A percentile compares a stretch with the other conserved stretches of the same genome.
These are phyloP conservation scores for Adiantum capillusveneris DNA, from an alignment of 75 land plant genomes.

Conservation along the genomic window DNA sequence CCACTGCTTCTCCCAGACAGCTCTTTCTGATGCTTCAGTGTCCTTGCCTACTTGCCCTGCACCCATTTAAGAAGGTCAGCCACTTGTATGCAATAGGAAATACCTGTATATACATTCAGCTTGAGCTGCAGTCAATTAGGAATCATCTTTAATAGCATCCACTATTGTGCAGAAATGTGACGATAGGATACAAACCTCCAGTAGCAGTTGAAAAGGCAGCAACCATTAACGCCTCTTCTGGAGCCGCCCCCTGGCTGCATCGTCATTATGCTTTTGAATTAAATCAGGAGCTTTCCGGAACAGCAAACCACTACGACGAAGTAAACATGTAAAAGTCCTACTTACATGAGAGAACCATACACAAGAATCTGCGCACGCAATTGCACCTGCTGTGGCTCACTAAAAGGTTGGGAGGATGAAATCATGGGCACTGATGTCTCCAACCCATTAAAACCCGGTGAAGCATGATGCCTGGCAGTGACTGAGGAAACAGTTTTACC, in stretches of 20 bases:
- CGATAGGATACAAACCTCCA: conserved; percentile 9
- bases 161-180: background rate
- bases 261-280: background rate
- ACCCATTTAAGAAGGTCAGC: no score
- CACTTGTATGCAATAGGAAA: no score
- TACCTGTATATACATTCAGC: no score
- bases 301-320: background rate
- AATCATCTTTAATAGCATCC: background rate
- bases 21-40: conserved; percentile 17
- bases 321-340: background rate
- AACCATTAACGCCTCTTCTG: conserved; percentile 73
- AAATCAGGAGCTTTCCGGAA: background rate
- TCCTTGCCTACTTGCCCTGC: background rate
- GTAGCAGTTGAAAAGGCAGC: conserved; percentile 68
- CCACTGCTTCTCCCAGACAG: conserved; percentile 65
- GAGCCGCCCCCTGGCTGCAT: conserved; percentile 69
- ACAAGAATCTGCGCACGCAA: conserved; percentile 90
- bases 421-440: conserved; percentile 17
- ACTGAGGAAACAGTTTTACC: background rate
- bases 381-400: conserved; percentile 79
- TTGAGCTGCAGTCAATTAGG: no score
- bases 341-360: conserved; percentile 91
- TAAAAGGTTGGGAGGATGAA: conserved; percentile 52
- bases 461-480: conserved; percentile 1
- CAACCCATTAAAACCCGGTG: conserved; percentile 58